A percentile compares a stretch with the other conserved stretches of the same genome.
Evolutionary conservation across 169 alveolate species (phyloP).

Genomic region (Cryptosporidium viatorum): DNA sequence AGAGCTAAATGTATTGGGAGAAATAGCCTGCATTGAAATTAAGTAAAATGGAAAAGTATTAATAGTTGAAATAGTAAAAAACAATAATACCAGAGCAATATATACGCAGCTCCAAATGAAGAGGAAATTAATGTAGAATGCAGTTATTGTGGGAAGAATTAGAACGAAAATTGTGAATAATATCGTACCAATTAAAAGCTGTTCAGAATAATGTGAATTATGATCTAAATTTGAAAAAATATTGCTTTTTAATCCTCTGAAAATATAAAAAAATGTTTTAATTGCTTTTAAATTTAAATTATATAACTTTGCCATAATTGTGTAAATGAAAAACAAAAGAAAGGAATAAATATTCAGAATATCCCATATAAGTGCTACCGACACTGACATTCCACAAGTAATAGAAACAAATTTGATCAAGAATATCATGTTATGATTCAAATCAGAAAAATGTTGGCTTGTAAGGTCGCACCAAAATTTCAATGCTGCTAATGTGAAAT

Average conservation of each 20-base stretch:
- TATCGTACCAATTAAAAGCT: conserved; percentile 64
- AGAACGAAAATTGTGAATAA: conserved; percentile 55
- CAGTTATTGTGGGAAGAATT: conserved; percentile 62
- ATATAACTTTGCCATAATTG: conserved; percentile 41
- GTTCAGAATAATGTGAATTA: conserved; percentile 61
- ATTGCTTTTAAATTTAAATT: conserved; percentile 50
- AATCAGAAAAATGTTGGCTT: conserved; percentile 59
- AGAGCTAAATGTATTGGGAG: conserved; percentile 36
- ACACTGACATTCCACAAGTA: conserved; percentile 62
- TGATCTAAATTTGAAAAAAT: conserved; percentile 53
- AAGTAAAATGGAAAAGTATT: conserved; percentile 53
- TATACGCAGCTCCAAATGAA: conserved; percentile 71
- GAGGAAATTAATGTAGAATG: conserved; percentile 60
- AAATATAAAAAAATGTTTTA: conserved; percentile 39
- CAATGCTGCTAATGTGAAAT: conserved; percentile 47
- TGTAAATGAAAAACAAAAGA: conserved; percentile 38
- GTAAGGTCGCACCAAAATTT: conserved; percentile 69
- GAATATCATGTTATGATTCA: conserved; percentile 53
- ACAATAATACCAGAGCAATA: conserved; percentile 22
- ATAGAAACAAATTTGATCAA: conserved; percentile 45
- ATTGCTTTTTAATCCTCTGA: conserved; percentile 60
- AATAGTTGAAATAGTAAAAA: conserved; percentile 37
- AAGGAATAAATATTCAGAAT: conserved; percentile 55
- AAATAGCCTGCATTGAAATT: background rate
- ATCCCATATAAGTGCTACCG: conserved; percentile 69